A percentile compares a stretch with the other conserved stretches of the same genome.
These are phyloP conservation scores for Cordyceps sp. DNA, from an alignment of 2,329 filamentous ascomycete genomes.

Conservation along the genomic window DNA sequence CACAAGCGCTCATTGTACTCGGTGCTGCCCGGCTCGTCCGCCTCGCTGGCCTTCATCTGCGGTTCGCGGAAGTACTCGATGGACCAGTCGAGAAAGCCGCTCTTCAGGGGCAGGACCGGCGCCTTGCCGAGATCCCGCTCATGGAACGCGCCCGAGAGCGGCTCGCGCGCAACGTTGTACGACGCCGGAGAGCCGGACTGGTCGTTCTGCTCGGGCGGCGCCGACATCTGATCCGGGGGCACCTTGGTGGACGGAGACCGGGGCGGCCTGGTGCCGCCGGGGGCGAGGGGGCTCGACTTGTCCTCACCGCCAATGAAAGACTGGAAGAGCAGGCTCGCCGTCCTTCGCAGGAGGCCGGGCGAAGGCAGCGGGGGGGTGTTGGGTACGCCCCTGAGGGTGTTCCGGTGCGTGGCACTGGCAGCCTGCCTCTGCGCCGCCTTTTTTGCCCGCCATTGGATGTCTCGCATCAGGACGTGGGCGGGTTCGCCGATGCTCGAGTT, in stretches of 20 bases:
- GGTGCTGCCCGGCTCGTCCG: conserved; percentile 87
- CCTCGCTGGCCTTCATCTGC: conserved; percentile 92
- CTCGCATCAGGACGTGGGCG: conserved; percentile 57
- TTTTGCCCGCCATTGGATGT: conserved; percentile 41
- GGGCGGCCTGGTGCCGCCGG: conserved; percentile 11
- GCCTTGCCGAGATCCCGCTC: conserved; percentile 39
- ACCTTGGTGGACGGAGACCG: conserved; percentile 19
- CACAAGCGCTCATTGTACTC: conserved; percentile 94
- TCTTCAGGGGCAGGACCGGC: conserved; percentile 59
- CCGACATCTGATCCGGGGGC: conserved; percentile 22
- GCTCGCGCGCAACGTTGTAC: conserved; percentile 62
- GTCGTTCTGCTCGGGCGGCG: conserved; percentile 62
- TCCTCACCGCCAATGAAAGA: conserved; percentile 37
- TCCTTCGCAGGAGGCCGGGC: conserved; percentile 43
- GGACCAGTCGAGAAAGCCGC: conserved; percentile 85
- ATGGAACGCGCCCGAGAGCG: conserved; percentile 61
- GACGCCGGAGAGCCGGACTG: conserved; percentile 45
- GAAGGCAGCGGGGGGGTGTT: conserved; percentile 29
- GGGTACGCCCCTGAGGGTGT: conserved; percentile 19
- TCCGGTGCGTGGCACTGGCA: conserved; percentile 24
- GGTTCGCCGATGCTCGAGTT: conserved; percentile 58
- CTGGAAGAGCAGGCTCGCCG: conserved; percentile 45
- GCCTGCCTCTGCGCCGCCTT: conserved; percentile 28
- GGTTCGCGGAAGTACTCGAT: conserved; percentile 96
- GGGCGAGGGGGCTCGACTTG: conserved; percentile 17